These are phyloP conservation scores for Lachnellula suecica DNA, from an alignment of 2,329 filamentous ascomycete genomes.

Conservation along the genomic window DNA sequence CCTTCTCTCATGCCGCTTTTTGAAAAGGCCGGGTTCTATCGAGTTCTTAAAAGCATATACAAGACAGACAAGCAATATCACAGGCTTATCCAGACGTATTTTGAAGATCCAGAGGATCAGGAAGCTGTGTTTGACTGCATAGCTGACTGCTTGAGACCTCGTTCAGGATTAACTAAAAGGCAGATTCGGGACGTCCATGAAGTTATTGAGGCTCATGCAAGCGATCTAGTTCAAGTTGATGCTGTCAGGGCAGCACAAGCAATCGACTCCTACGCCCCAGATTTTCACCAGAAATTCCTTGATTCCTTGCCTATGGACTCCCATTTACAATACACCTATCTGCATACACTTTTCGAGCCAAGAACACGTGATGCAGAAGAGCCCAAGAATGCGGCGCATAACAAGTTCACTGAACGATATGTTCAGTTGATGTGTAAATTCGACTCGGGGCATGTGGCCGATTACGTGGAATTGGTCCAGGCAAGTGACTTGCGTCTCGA, in stretches of 20 bases:
- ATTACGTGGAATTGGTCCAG: constrained; percentile 77
- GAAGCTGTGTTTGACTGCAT: constrained; percentile 78
- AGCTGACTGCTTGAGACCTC: constrained; percentile 67
- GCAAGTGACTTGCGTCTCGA: constrained; percentile 78
- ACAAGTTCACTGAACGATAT: constrained; percentile 76
- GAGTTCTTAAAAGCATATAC: constrained; percentile 89
- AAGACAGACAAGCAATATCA: constrained; percentile 76
- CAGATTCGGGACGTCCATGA: constrained; percentile 71
- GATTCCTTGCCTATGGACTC: constrained; percentile 51
- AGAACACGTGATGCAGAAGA: constrained; percentile 36
- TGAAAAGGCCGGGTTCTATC: constrained; percentile 78
- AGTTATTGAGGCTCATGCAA: constrained; percentile 56
- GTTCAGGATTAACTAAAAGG: constrained; percentile 62
- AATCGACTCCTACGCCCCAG: constrained; percentile 53
- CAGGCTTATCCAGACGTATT: constrained; percentile 75
- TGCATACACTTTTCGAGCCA: constrained; percentile 72
- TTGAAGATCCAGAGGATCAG: constrained; percentile 79
- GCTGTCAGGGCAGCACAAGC: constrained; percentile 54
- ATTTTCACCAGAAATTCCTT: constrained; percentile 56
- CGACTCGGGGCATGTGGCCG: constrained; percentile 77
- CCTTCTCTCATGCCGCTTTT: constrained; percentile 74
- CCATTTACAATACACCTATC: constrained; percentile 61
- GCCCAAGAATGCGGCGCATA: constrained; percentile 41
- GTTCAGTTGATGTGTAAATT: constrained; percentile 89
- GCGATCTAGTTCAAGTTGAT: constrained; percentile 57